Evolutionary conservation across 345 rosid species (phyloP).

Genomic region (Chamaenerion angustifolium): DNA sequence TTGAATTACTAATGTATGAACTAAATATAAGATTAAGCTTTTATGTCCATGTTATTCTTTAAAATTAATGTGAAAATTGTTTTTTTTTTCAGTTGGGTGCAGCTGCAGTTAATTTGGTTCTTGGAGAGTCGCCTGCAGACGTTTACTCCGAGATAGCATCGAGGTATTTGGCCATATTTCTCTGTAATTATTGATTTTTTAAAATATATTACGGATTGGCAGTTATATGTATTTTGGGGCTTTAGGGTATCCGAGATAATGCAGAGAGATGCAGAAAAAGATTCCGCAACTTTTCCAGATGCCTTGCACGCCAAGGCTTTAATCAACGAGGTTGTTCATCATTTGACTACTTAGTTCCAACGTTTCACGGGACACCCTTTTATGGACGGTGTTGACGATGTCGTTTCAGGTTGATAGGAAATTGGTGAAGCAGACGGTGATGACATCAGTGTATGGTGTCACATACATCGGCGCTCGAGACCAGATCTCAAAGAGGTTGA

Average conservation of each 20-base stretch:
- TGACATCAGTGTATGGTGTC: constrained; percentile 99
- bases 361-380: not conserved
- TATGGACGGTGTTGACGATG: not conserved
- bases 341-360: constrained; percentile 2
- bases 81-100: constrained; percentile 64
- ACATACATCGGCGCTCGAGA: constrained; percentile 92
- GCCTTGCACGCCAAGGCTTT: constrained; percentile 54
- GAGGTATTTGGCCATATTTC: constrained; percentile 22
- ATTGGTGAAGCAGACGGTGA: constrained; percentile 98
- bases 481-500: constrained; percentile 83
- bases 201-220: too few relatives aligned
- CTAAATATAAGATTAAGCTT: too few relatives aligned
- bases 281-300: constrained; percentile 55
- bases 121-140: constrained; percentile 83
- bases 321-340: constrained; percentile 46
- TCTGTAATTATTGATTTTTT: not conserved
- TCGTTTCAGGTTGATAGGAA: constrained; percentile 78
- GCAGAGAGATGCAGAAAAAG: constrained; percentile 68
- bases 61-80: not conserved
- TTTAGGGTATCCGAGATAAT: constrained; percentile 65
- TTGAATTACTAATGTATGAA: too few relatives aligned
- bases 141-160: constrained; percentile 88
- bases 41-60: too few relatives aligned
- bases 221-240: not conserved
- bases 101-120: constrained; percentile 86